A percentile compares a stretch with the other conserved stretches of the same genome.
phyloP scores from a whole-genome alignment of 768 basidiomycete genomes.

The Rhodotorula paludigena region DNA sequence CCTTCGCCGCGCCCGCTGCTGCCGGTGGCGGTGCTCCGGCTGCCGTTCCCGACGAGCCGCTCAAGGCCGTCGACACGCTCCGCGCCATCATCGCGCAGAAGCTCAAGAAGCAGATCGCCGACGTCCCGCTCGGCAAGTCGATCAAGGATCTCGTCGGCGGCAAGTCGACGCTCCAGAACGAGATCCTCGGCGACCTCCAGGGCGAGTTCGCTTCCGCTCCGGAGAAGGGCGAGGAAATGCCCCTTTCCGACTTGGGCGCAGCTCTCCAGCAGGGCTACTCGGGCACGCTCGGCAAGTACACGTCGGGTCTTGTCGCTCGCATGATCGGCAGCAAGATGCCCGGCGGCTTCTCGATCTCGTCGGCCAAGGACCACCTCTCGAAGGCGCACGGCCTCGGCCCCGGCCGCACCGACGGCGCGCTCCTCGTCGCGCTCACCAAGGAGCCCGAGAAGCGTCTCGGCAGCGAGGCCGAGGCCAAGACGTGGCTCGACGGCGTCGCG shows the following conservation, averaged over 20 bases:
- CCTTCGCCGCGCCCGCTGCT: slow-evolving; percentile 49
- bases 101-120: slow-evolving; percentile 86
- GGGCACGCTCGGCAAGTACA: slow-evolving; percentile 89
- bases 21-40: slow-evolving; percentile 53
- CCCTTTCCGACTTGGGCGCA: slow-evolving; percentile 88
- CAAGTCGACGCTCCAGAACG: slow-evolving; percentile 97
- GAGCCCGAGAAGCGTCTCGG: slow-evolving; percentile 91
- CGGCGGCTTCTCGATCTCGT: slow-evolving; percentile 91
- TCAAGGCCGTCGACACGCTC: slow-evolving; percentile 84
- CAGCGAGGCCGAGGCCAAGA: slow-evolving; percentile 84
- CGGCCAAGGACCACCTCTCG: slow-evolving; percentile 78
- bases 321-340: slow-evolving; percentile 96
- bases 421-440: slow-evolving; percentile 82
- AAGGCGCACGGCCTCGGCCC: slow-evolving; percentile 96
- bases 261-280: slow-evolving; percentile 72
- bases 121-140: slow-evolving; percentile 82
- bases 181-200: slow-evolving; percentile 93
- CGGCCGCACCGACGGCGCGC: slow-evolving; percentile 77
- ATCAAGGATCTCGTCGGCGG: slow-evolving; percentile 98
- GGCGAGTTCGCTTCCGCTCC: slow-evolving; percentile 91
- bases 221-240: slow-evolving; percentile 95
- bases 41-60: slow-evolving; percentile 77
- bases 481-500: slow-evolving; percentile 84
- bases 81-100: slow-evolving; percentile 90
- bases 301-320: slow-evolving; percentile 79